Percentiles rank a stretch among this genome's conserved stretches.
Conservation (phyloP, 208 protist genomes). For the Wallacemonas sp. region DNA sequence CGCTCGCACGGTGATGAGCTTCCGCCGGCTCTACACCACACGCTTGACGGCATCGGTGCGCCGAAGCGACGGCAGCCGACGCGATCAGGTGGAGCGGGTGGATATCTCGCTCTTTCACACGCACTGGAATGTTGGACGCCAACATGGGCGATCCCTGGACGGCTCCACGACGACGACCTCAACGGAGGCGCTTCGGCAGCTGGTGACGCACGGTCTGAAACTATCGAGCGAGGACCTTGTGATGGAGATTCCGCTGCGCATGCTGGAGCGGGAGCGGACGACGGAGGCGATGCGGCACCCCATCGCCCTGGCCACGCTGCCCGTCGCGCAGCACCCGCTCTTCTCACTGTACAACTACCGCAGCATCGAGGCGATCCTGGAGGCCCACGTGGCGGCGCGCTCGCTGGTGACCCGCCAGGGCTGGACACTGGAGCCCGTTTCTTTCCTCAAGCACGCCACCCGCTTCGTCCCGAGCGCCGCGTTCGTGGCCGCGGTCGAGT, state of each 20-base stretch:
- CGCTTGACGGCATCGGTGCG: not conserved
- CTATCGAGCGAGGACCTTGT: slow-evolving; percentile 31
- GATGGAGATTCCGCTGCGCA: not conserved
- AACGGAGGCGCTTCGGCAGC: slow-evolving; percentile 15
- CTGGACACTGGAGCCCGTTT: not conserved
- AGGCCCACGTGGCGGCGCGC: slow-evolving; percentile 26
- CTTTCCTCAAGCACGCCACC: not conserved
- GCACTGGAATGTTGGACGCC: slow-evolving; percentile 15
- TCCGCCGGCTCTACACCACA: slow-evolving; percentile 15
- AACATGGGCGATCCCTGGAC: not conserved
- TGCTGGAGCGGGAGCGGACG: slow-evolving; percentile 2
- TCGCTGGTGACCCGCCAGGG: slow-evolving; percentile 1
- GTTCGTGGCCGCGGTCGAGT: slow-evolving; percentile 11
- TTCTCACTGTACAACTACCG: slow-evolving; percentile 35
- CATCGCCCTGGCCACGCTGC: slow-evolving; percentile 24
- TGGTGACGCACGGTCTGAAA: slow-evolving; percentile 26
- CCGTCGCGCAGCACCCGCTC: slow-evolving; percentile 17
- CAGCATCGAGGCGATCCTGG: slow-evolving; percentile 43
- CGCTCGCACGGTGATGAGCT: slow-evolving; percentile 7
- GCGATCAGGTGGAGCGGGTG: not conserved
- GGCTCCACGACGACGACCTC: not conserved
- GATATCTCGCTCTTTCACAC: slow-evolving; percentile 14
- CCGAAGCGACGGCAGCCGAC: not conserved
- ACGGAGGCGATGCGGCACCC: not conserved
- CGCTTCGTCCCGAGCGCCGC: slow-evolving; percentile 21